These are phyloP conservation scores for Penicillium alfredii DNA, from an alignment of 495 filamentous ascomycete genomes.

Conservation along the genomic window DNA sequence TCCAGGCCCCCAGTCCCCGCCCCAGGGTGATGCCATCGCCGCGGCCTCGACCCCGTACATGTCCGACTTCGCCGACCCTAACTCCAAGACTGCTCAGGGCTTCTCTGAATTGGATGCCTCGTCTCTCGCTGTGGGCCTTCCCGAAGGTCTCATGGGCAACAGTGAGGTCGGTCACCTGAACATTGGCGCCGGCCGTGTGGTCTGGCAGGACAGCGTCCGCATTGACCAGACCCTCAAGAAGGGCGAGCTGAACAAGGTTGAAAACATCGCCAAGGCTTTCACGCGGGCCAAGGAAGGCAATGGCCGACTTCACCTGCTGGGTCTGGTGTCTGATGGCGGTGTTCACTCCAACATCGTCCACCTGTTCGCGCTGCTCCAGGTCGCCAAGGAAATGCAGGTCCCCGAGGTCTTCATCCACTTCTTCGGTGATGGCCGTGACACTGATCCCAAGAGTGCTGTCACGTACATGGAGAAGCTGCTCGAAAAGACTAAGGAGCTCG, in stretches of 20 bases:
- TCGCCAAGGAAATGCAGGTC: slow-evolving; percentile 81
- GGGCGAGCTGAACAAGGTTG: slow-evolving; percentile 68
- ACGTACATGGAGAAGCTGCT: slow-evolving; percentile 83
- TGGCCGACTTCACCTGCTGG: slow-evolving; percentile 85
- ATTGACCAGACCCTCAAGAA: slow-evolving; percentile 96
- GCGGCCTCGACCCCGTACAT: slow-evolving; percentile 87
- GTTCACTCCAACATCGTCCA: slow-evolving; percentile 95
- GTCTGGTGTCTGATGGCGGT: slow-evolving; percentile 89
- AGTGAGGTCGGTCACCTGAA: slow-evolving; percentile 97
- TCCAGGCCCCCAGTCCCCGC: slow-evolving; percentile 65
- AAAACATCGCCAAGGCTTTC: slow-evolving; percentile 72
- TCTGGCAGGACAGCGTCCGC: slow-evolving; percentile 98
- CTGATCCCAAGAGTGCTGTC: slow-evolving; percentile 85
- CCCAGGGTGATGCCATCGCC: slow-evolving; percentile 88
- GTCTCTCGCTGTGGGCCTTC: slow-evolving; percentile 89
- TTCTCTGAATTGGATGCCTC: slow-evolving; percentile 90
- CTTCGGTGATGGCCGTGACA: slow-evolving; percentile 96
- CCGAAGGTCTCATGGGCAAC: slow-evolving; percentile 97
- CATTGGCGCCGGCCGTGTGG: slow-evolving; percentile 94
- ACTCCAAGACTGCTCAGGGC: slow-evolving; percentile 63
- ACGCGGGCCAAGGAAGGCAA: slow-evolving; percentile 78
- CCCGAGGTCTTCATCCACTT: slow-evolving; percentile 97
- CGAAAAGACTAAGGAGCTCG: slow-evolving; percentile 72
- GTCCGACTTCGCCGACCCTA: slow-evolving; percentile 63
- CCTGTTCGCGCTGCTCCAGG: slow-evolving; percentile 75